Evolutionary conservation across 345 rosid species (phyloP).

Genomic region (Eucalyptus virginea): DNA sequence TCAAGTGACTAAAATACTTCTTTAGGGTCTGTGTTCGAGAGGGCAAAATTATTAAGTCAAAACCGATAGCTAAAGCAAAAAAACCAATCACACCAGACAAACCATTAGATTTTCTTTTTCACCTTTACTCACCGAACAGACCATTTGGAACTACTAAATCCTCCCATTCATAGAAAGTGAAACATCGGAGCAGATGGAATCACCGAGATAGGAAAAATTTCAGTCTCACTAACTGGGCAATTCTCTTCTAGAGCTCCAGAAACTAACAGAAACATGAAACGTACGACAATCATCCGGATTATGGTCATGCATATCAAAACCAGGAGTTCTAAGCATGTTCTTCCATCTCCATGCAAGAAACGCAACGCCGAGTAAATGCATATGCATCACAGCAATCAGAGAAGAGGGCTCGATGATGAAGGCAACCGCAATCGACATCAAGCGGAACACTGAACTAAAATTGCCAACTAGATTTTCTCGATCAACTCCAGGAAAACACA

Average conservation of each 20-base stretch:
- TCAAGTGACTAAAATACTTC: neutral
- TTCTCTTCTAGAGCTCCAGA: neutral
- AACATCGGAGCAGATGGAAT: neutral
- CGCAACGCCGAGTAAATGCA: neutral
- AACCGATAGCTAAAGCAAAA: neutral
- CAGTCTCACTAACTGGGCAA: neutral
- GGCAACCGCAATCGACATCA: neutral
- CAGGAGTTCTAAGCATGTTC: neutral
- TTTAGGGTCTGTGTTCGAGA: neutral
- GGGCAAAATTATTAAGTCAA: neutral
- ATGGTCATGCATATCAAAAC: neutral
- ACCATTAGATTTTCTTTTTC: neutral
- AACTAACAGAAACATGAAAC: neutral
- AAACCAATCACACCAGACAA: neutral
- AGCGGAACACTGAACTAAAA: neutral
- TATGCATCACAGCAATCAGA: neutral
- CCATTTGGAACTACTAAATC: neutral
- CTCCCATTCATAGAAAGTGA: neutral
- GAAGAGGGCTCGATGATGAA: neutral
- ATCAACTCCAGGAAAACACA: neutral
- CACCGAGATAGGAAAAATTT: neutral
- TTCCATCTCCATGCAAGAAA: neutral
- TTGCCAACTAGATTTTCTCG: neutral
- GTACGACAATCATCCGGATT: neutral
- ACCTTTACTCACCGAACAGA: neutral